These are phyloP conservation scores for Rhododendron williamsianum DNA, from an alignment of 148 eudicot genomes.

Conservation along the genomic window DNA sequence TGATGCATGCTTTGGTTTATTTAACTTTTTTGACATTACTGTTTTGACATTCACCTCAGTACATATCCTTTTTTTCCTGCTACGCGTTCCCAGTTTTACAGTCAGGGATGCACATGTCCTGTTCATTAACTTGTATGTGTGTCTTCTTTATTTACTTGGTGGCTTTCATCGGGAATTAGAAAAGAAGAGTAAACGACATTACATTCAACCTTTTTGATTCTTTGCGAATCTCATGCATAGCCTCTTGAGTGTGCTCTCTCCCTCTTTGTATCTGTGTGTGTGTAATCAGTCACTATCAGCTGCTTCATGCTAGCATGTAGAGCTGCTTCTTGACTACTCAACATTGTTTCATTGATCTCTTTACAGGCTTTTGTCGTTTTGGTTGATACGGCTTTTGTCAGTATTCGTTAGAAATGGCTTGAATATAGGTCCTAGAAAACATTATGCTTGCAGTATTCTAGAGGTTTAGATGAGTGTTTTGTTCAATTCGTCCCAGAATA, in stretches of 20 bases:
- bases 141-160: background rate
- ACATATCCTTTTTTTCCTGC: background rate
- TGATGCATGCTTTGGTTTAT: background rate
- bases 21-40: background rate
- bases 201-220: background rate
- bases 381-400: background rate
- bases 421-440: background rate
- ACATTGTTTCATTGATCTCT: background rate
- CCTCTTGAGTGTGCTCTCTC: background rate
- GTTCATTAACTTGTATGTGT: background rate
- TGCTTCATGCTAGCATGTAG: background rate
- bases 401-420: background rate
- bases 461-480: background rate
- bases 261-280: background rate
- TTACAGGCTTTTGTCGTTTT: background rate
- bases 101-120: background rate
- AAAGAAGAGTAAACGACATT: background rate
- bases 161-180: background rate
- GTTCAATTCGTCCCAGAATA: background rate
- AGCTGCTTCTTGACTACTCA: background rate
- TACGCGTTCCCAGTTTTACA: background rate
- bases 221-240: background rate
- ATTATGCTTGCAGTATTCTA: background rate
- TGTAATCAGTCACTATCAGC: background rate
- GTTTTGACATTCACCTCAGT: background rate